phyloP scores from a whole-genome alignment of 1,284 basidiomycete genomes.

The Malassezia caprae region DNA sequence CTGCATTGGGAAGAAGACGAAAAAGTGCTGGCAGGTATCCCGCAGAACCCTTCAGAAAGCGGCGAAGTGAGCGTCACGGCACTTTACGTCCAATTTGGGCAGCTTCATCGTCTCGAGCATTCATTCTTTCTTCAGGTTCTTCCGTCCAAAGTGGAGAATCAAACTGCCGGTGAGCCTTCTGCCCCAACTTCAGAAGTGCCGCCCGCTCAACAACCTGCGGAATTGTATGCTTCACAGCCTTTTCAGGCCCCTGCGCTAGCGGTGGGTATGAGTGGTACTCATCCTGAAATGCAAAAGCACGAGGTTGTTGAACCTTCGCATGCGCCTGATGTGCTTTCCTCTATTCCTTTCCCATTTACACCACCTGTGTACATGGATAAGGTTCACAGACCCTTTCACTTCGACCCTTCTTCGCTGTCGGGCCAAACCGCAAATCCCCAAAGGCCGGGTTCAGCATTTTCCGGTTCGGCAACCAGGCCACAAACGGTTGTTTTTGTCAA shows the following conservation, averaged over 20 bases:
- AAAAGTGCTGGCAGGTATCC: slow-evolving; percentile 34
- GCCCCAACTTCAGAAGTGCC: neutral
- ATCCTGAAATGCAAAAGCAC: slow-evolving; percentile 30
- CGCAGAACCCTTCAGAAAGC: slow-evolving; percentile 24
- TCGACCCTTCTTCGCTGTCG: neutral
- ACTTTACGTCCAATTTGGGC: slow-evolving; percentile 33
- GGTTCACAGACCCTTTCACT: neutral
- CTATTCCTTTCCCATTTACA: slow-evolving; percentile 39
- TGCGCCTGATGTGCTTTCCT: slow-evolving; percentile 30
- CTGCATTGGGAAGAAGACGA: slow-evolving; percentile 65
- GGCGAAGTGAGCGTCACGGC: slow-evolving; percentile 36
- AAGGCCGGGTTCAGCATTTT: neutral
- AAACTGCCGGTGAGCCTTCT: neutral
- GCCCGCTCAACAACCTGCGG: neutral
- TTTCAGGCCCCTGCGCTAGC: neutral
- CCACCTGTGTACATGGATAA: slow-evolving; percentile 30
- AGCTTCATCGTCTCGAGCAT: slow-evolving; percentile 38
- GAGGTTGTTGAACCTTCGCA: slow-evolving; percentile 36
- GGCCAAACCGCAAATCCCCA: neutral
- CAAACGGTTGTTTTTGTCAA: neutral
- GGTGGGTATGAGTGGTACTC: neutral
- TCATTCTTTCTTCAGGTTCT: slow-evolving; percentile 35
- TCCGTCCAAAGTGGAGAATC: neutral
- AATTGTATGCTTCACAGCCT: neutral
- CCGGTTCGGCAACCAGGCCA: neutral